Conservation (phyloP, 2,329 filamentous ascomycete genomes). For the Hypoxylon sp. region DNA sequence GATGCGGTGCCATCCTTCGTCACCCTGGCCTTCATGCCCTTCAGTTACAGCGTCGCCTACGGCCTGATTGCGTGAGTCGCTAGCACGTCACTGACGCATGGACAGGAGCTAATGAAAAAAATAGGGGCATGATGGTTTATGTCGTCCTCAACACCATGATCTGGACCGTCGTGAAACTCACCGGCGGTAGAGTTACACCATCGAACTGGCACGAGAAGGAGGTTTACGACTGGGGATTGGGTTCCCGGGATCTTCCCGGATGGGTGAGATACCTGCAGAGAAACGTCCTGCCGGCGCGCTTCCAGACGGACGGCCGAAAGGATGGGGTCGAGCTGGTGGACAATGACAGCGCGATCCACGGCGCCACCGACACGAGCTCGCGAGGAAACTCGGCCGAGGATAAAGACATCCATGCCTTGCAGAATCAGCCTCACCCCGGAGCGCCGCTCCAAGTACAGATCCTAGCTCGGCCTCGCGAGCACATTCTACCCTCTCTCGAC, state of each 20-base stretch:
- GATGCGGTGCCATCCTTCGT: constrained; percentile 80
- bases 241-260: constrained; percentile 66
- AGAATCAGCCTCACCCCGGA: constrained; percentile 1
- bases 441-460: neutral
- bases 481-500: constrained; percentile 40
- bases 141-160: constrained; percentile 62
- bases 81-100: neutral
- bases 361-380: constrained; percentile 42
- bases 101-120: constrained; percentile 9
- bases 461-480: constrained; percentile 19
- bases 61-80: constrained; percentile 73
- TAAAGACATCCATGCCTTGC: constrained; percentile 31
- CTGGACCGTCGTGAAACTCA: constrained; percentile 56
- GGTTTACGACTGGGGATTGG: constrained; percentile 60
- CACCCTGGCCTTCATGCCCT: constrained; percentile 77
- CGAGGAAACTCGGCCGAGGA: constrained; percentile 41
- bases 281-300: constrained; percentile 31
- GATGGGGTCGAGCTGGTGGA: constrained; percentile 45
- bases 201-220: constrained; percentile 63
- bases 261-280: constrained; percentile 55
- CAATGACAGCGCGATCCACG: constrained; percentile 40
- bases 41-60: constrained; percentile 81
- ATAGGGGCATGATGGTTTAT: constrained; percentile 61
- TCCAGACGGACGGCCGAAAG: constrained; percentile 36
- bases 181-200: constrained; percentile 57